phyloP scores from a whole-genome alignment of 2,329 filamentous ascomycete species.

The Colletotrichum chlorophyti region DNA sequence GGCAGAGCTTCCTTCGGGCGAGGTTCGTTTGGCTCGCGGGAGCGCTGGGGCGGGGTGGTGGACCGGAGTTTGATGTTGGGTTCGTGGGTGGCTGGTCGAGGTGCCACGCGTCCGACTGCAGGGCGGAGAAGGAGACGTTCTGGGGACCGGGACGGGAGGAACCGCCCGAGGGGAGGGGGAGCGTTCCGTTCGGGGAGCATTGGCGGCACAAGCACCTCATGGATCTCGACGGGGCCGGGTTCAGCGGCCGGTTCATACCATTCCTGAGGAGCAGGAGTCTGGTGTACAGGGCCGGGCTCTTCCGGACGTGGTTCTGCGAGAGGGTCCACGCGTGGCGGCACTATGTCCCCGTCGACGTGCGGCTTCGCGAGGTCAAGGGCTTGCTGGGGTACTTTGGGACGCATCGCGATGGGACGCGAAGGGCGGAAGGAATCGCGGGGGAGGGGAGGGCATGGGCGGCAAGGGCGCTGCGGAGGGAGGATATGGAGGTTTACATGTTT shows the following conservation, averaged over 20 bases:
- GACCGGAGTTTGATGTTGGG: conserved; percentile 38
- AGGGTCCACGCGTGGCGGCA: conserved; percentile 68
- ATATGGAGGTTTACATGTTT: conserved; percentile 80
- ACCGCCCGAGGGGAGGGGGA: conserved; percentile 25
- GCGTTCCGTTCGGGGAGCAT: conserved; percentile 42
- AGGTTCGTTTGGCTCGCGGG: conserved; percentile 62
- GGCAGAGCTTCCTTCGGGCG: conserved; percentile 65
- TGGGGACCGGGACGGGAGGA: conserved; percentile 34
- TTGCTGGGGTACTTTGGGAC: conserved; percentile 31
- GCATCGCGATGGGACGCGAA: conserved; percentile 27
- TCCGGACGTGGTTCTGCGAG: conserved; percentile 70
- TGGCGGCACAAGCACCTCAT: conserved; percentile 60
- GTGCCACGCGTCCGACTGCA: conserved; percentile 42
- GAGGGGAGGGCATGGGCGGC: conserved; percentile 56
- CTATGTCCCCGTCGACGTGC: conserved; percentile 66
- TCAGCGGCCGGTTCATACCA: conserved; percentile 54
- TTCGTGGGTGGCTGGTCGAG: conserved; percentile 46
- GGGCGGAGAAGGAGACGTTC: conserved; percentile 39
- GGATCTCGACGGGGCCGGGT: conserved; percentile 64
- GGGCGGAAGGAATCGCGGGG: conserved; percentile 34
- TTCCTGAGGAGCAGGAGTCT: conserved; percentile 60
- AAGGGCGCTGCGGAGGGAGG: conserved; percentile 66
- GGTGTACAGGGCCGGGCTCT: conserved; percentile 66
- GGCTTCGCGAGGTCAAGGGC: conserved; percentile 31
- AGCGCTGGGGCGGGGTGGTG: conserved; percentile 32